Base-by-base conservation (phyloP, 805 yeast species). In the Suhomyces prunicola region DNA sequence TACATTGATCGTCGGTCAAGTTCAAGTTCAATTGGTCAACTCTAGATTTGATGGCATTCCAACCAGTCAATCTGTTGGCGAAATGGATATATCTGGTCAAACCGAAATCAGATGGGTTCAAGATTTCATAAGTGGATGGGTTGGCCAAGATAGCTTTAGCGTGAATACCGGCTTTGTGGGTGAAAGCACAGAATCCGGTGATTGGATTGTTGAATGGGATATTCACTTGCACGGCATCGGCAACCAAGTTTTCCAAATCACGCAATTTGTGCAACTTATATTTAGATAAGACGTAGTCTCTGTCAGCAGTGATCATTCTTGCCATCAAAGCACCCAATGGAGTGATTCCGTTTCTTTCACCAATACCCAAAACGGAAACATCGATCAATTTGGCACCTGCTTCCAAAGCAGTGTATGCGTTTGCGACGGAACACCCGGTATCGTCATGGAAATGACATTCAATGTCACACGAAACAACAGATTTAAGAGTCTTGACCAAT, bases 401-500 rank as follows among this genome's bases (percentile, higher is more conserved):
- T 76, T 93, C 99, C 65, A 93, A 80, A 12, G 98, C 98, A 53
- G 97, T 90, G 82, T 94, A 94, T 33, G 99, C 97, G 71, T 93
- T 93, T 57, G 97, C 97, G 76, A 93, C 90, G 60, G 99, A 97
- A 79, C 98, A 94, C 58, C 99, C 99, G 33, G 99, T 93, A 73
- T 93, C 99, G 72, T 93, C 90, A 78, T 93, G 99, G 89, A 93
- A 94, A 73, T 93, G 99, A 72, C 97, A 90, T 78, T 93, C 99
- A 65, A 93, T 92, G 71, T 93, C 99, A 79, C 98, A 93, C 36
- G 89, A 86, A 48, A 93, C 98, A 48, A 93, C 97, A 12, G 92
- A 85, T 75, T 86, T 90, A 71, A 93, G 84, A 44, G 99, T 94
- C 68, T 96, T 86, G 58, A 93, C 94, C 63, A 93, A 83, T 77